Evolutionary conservation across 2,329 filamentous ascomycete genomes (phyloP).

Genomic region (Penicillium sp.): DNA sequence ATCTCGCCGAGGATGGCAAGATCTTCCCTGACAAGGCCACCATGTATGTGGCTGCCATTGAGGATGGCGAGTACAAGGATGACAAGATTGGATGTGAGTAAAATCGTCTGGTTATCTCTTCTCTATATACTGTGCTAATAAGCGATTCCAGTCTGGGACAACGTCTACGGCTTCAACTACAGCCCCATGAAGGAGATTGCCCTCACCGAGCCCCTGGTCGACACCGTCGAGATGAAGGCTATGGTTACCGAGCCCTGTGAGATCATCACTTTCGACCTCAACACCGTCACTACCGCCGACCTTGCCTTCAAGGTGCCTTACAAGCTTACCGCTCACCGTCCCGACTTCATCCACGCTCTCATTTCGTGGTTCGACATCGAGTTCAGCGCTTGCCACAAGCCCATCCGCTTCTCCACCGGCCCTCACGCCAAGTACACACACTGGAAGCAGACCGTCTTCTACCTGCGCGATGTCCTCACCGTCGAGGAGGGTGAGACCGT

Average conservation of each 20-base stretch:
- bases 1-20: slow-evolving; percentile 81
- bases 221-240: slow-evolving; percentile 96
- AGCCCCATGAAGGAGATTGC: slow-evolving; percentile 91
- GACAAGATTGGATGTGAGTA: slow-evolving; percentile 98
- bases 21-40: slow-evolving; percentile 99
- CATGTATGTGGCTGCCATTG: slow-evolving; percentile 94
- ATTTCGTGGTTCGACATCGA: slow-evolving; percentile 99
- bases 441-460: slow-evolving; percentile 99
- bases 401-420: slow-evolving; percentile 93
- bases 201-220: slow-evolving; percentile 92
- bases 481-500: slow-evolving; percentile 87
- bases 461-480: slow-evolving; percentile 89
- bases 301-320: slow-evolving; percentile 84
- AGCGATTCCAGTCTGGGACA: slow-evolving; percentile 83
- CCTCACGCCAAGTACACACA: slow-evolving; percentile 99
- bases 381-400: slow-evolving; percentile 97
- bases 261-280: slow-evolving; percentile 88
- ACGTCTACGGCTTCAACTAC: slow-evolving; percentile 98
- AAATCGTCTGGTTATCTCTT: slow-evolving; percentile 11
- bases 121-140: slow-evolving; percentile 31
- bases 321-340: slow-evolving; percentile 75
- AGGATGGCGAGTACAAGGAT: slow-evolving; percentile 99
- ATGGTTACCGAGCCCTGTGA: slow-evolving; percentile 89
- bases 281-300: slow-evolving; percentile 83
- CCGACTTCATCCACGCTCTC: slow-evolving; percentile 94